phyloP scores from a whole-genome alignment of 495 filamentous ascomycete genomes.

The Aspergillus avenaceus region DNA sequence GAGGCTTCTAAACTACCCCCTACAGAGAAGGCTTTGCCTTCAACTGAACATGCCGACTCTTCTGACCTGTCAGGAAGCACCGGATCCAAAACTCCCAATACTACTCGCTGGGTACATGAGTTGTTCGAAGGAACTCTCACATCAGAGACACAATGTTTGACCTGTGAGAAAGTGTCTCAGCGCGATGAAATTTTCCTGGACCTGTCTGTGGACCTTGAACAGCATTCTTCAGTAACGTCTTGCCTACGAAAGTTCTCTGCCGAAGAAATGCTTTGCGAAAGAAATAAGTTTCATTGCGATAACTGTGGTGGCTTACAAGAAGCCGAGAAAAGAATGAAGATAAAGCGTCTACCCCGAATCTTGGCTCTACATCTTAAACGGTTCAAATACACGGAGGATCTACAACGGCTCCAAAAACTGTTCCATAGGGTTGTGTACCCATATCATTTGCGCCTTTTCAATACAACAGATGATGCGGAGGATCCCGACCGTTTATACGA shows the following conservation, averaged over 20 bases:
- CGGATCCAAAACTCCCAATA: slow-evolving; percentile 42
- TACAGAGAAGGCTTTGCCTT: slow-evolving; percentile 32
- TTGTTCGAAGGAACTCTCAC: slow-evolving; percentile 93
- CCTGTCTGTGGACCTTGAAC: slow-evolving; percentile 90
- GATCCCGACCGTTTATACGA: slow-evolving; percentile 95
- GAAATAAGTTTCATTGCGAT: slow-evolving; percentile 98
- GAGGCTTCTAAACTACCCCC: slow-evolving; percentile 58
- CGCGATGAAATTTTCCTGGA: slow-evolving; percentile 94
- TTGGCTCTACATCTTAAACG: slow-evolving; percentile 89
- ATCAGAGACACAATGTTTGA: slow-evolving; percentile 94
- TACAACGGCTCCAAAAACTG: slow-evolving; percentile 88
- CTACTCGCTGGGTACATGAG: slow-evolving; percentile 92
- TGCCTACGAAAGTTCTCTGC: slow-evolving; percentile 94
- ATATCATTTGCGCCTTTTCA: slow-evolving; percentile 93
- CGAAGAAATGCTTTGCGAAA: slow-evolving; percentile 97
- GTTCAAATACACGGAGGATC: slow-evolving; percentile 96
- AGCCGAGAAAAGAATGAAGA: slow-evolving; percentile 98
- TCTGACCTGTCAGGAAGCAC: slow-evolving; percentile 42
- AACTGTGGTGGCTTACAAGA: slow-evolving; percentile 95
- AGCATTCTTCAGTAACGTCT: slow-evolving; percentile 94
- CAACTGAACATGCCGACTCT: slow-evolving; percentile 36
- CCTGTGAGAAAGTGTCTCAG: slow-evolving; percentile 92
- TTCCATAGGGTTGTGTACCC: slow-evolving; percentile 97
- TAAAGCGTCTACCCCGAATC: slow-evolving; percentile 89
- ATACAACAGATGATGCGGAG: slow-evolving; percentile 94